These are phyloP conservation scores for Danielia reshetovae DNA, from an alignment of 805 yeast species.

Conservation along the genomic window DNA sequence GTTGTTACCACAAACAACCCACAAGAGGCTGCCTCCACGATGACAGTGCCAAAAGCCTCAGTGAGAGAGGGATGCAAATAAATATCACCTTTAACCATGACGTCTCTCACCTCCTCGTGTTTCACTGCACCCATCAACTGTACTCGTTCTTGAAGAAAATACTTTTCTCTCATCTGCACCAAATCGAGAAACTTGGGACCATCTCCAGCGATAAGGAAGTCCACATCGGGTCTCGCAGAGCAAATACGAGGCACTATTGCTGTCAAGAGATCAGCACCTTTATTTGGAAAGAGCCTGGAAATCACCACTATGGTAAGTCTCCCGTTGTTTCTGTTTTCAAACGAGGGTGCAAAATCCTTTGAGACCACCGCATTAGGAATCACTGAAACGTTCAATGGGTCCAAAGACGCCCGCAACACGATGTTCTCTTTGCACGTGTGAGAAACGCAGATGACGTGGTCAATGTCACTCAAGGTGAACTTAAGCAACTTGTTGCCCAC, in stretches of 20 bases:
- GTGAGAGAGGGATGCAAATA: slow-evolving; percentile 91
- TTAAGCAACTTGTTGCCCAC: slow-evolving; percentile 82
- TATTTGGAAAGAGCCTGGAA: slow-evolving; percentile 88
- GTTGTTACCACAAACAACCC: slow-evolving; percentile 93
- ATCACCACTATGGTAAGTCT: slow-evolving; percentile 82
- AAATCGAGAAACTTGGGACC: slow-evolving; percentile 94
- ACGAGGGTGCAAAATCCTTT: slow-evolving; percentile 65
- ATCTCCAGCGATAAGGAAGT: slow-evolving; percentile 89
- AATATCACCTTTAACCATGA: slow-evolving; percentile 91
- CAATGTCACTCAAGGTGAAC: slow-evolving; percentile 80
- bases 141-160: slow-evolving; percentile 83
- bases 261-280: slow-evolving; percentile 86
- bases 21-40: slow-evolving; percentile 97
- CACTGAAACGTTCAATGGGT: slow-evolving; percentile 76
- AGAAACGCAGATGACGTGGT: slow-evolving; percentile 93
- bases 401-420: slow-evolving; percentile 77
- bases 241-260: slow-evolving; percentile 87
- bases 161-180: slow-evolving; percentile 90
- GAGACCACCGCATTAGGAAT: slow-evolving; percentile 95
- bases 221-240: slow-evolving; percentile 53
- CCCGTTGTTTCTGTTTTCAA: slow-evolving; percentile 16
- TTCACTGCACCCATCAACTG: slow-evolving; percentile 79
- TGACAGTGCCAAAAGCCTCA: slow-evolving; percentile 96
- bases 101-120: slow-evolving; percentile 90
- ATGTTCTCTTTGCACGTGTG: slow-evolving; percentile 96